A percentile compares a stretch with the other conserved stretches of the same genome.
These are phyloP conservation scores for Nidula microcarpa DNA, from an alignment of 768 basidiomycete species.

Conservation along the genomic window DNA sequence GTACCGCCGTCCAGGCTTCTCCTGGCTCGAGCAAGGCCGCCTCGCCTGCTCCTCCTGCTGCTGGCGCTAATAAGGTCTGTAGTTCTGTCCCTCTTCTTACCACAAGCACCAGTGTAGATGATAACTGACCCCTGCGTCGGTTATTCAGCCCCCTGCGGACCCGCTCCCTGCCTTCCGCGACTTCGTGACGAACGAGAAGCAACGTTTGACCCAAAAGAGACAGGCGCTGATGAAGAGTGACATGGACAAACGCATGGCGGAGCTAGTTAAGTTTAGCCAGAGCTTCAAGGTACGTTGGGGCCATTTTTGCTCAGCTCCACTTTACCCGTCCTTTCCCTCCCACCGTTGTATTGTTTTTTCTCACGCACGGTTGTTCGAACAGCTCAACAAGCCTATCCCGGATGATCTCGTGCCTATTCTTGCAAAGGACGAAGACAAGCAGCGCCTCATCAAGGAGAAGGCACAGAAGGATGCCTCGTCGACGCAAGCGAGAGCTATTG, in stretches of 20 bases:
- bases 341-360: neutral
- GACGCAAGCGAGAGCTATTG: slow-evolving; percentile 65
- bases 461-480: slow-evolving; percentile 66
- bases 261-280: slow-evolving; percentile 89
- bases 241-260: slow-evolving; percentile 92
- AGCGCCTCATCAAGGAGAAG: slow-evolving; percentile 78
- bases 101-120: too few relatives aligned
- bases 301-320: neutral
- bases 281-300: slow-evolving; percentile 85
- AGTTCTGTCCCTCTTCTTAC: slow-evolving; percentile 3
- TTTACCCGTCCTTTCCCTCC: too few relatives aligned
- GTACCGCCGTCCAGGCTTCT: slow-evolving; percentile 38
- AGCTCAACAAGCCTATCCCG: slow-evolving; percentile 95
- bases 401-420: slow-evolving; percentile 91
- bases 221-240: slow-evolving; percentile 87
- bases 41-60: slow-evolving; percentile 54
- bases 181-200: slow-evolving; percentile 90
- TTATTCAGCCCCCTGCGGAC: slow-evolving; percentile 69
- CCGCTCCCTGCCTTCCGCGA: slow-evolving; percentile 84
- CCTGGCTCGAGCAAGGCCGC: slow-evolving; percentile 55
- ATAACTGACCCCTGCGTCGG: too few relatives aligned
- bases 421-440: slow-evolving; percentile 92
- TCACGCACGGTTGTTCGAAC: neutral
- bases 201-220: slow-evolving; percentile 86
- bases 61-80: slow-evolving; percentile 35